Evolutionary conservation across 305 asterid genomes (phyloP).

Genomic region (Fraxinus floribunda): DNA sequence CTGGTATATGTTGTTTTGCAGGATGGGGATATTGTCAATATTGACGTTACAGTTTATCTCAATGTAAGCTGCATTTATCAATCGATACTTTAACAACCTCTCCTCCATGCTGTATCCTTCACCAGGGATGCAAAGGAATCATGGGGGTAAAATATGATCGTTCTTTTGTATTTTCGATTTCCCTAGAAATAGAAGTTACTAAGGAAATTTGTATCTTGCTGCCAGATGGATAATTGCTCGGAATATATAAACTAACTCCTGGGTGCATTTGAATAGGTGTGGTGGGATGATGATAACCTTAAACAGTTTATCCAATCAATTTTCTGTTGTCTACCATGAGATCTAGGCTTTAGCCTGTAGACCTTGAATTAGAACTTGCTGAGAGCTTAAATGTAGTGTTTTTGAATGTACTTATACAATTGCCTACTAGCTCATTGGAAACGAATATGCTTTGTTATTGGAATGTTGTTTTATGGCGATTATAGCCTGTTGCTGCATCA

Average conservation of each 20-base stretch:
- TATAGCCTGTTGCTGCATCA: background rate
- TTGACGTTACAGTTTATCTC: slow-evolving; percentile 94
- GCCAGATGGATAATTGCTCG: slow-evolving; percentile 16
- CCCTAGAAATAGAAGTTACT: background rate
- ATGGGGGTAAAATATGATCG: background rate
- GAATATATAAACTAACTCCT: background rate
- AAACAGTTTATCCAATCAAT: background rate
- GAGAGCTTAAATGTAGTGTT: background rate
- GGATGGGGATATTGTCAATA: slow-evolving; percentile 97
- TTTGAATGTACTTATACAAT: background rate
- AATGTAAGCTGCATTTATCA: slow-evolving; percentile 59
- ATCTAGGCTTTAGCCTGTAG: background rate
- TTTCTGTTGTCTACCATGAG: background rate
- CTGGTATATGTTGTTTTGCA: slow-evolving; percentile 38
- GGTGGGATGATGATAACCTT: background rate
- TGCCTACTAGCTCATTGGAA: background rate
- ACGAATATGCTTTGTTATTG: background rate
- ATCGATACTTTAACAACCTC: slow-evolving; percentile 6
- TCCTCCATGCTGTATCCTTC: slow-evolving; percentile 4
- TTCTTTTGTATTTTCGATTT: background rate
- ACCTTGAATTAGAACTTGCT: background rate
- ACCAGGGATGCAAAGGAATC: background rate
- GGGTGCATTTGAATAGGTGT: background rate
- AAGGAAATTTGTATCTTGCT: slow-evolving; percentile 10
- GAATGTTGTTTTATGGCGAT: background rate